phyloP scores from a whole-genome alignment of 257 asterid species.

The Lavandula angustifolia region DNA sequence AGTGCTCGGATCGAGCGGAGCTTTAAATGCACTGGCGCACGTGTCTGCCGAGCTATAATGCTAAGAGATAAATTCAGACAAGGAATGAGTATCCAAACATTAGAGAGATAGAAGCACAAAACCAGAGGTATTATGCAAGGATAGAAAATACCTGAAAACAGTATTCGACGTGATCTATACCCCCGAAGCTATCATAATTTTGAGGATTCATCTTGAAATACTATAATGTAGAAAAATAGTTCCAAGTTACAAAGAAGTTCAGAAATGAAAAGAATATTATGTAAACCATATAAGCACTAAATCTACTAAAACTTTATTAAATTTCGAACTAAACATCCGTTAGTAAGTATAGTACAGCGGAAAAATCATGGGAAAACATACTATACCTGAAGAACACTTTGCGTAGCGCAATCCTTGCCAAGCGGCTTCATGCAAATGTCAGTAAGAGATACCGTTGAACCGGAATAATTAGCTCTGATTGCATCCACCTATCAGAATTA shows the following conservation, averaged over 20 bases:
- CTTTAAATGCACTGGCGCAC: slow-evolving; percentile 89
- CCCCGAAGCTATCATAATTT: slow-evolving; percentile 70
- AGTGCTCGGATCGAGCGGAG: slow-evolving; percentile 97
- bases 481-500: slow-evolving; percentile 78
- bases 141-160: slow-evolving; percentile 78
- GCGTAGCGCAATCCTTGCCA: slow-evolving; percentile 95
- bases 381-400: slow-evolving; percentile 92
- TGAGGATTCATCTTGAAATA: slow-evolving; percentile 92
- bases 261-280: neutral
- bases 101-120: slow-evolving; percentile 9
- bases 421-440: slow-evolving; percentile 99
- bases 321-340: too few relatives aligned
- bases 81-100: slow-evolving; percentile 27
- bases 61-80: slow-evolving; percentile 47
- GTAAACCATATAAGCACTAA: neutral
- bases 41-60: slow-evolving; percentile 86
- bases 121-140: slow-evolving; percentile 12
- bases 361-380: slow-evolving; percentile 4
- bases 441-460: slow-evolving; percentile 75
- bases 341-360: neutral
- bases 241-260: slow-evolving; percentile 17
- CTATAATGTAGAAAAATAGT: slow-evolving; percentile 45
- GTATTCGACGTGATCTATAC: slow-evolving; percentile 79
- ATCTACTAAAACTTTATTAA: slow-evolving; percentile 1
- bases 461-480: slow-evolving; percentile 79